phyloP scores from a whole-genome alignment of 495 filamentous ascomycete genomes.

The Mytilinidion resinicola region DNA sequence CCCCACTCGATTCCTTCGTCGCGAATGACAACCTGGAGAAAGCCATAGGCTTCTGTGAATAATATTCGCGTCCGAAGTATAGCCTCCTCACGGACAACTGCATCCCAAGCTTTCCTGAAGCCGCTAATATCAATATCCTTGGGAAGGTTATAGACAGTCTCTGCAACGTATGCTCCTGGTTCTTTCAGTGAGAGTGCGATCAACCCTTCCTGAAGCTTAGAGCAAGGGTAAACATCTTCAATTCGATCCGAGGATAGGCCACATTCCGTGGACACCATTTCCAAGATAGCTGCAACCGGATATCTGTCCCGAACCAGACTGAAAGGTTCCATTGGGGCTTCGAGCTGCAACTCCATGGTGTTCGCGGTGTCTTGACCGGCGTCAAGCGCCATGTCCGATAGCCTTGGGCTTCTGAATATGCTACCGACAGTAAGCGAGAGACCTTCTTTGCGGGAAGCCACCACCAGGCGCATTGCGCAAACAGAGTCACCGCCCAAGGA shows the following conservation, averaged over 20 bases:
- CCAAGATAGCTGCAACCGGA: too few species aligned
- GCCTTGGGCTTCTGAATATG: slow-evolving; percentile 45
- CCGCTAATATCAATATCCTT: slow-evolving; percentile 35
- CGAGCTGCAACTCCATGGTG: too few species aligned
- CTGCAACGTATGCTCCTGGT: slow-evolving; percentile 38
- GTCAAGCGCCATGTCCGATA: slow-evolving; percentile 49
- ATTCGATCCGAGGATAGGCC: too few species aligned
- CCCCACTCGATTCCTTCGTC: slow-evolving; percentile 12
- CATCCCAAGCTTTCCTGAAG: slow-evolving; percentile 46
- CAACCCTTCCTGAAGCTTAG: slow-evolving; percentile 48
- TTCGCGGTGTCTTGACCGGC: too few species aligned
- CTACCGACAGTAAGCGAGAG: slow-evolving; percentile 41
- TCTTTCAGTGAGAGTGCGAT: slow-evolving; percentile 42
- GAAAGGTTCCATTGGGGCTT: too few species aligned
- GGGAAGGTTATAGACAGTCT: slow-evolving; percentile 43
- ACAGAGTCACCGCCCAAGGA: slow-evolving; percentile 29
- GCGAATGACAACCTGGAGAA: slow-evolving; percentile 31
- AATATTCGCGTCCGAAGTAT: slow-evolving; percentile 43
- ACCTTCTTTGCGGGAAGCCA: slow-evolving; percentile 20
- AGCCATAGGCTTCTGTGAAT: slow-evolving; percentile 17
- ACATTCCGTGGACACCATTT: slow-evolving; percentile 45
- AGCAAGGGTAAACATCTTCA: slow-evolving; percentile 58
- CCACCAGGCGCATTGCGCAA: slow-evolving; percentile 27
- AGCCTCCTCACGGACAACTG: slow-evolving; percentile 24
- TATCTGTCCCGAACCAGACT: too few species aligned